phyloP scores from a whole-genome alignment of 2,329 filamentous ascomycete species.

The Juglanconis oblonga region DNA sequence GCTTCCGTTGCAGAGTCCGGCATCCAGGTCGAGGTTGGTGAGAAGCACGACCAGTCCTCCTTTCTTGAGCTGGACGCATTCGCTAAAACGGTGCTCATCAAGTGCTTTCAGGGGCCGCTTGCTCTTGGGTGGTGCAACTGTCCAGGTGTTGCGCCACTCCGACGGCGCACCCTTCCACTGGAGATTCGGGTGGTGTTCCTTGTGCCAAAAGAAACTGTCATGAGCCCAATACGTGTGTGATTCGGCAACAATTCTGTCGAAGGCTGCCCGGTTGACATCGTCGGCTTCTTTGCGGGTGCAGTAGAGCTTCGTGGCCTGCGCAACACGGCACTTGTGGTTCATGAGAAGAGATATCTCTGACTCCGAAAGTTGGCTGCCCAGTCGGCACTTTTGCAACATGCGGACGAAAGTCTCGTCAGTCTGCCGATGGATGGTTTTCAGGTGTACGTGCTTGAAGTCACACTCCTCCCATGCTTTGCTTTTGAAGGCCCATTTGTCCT shows the following conservation, averaged over 20 bases:
- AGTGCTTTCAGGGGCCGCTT: conserved; percentile 32
- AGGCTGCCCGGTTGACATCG: conserved; percentile 32
- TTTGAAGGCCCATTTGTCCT: conserved; percentile 60
- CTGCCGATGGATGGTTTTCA: conserved; percentile 57
- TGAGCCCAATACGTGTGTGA: conserved; percentile 30
- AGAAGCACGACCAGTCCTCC: conserved; percentile 53
- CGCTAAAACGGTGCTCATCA: conserved; percentile 44
- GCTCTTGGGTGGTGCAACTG: conserved; percentile 10
- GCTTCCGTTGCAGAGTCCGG: conserved; percentile 44
- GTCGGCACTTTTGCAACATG: conserved; percentile 53
- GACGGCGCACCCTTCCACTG: conserved; percentile 23
- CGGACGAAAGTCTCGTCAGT: conserved; percentile 50
- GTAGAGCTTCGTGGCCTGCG: conserved; percentile 43
- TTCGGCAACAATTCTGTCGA: conserved; percentile 29
- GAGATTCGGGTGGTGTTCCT: conserved; percentile 24
- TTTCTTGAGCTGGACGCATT: conserved; percentile 41
- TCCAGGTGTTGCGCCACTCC: neutral
- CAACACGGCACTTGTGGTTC: conserved; percentile 39
- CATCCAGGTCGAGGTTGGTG: conserved; percentile 41
- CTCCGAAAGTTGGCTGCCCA: conserved; percentile 37
- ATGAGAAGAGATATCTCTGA: conserved; percentile 41
- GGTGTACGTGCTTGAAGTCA: conserved; percentile 49
- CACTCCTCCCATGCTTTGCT: conserved; percentile 53
- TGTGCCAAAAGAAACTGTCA: conserved; percentile 40
- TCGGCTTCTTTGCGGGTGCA: conserved; percentile 37